Base-by-base conservation (phyloP, 306 rosid species). In the Abrus precatorius region DNA sequence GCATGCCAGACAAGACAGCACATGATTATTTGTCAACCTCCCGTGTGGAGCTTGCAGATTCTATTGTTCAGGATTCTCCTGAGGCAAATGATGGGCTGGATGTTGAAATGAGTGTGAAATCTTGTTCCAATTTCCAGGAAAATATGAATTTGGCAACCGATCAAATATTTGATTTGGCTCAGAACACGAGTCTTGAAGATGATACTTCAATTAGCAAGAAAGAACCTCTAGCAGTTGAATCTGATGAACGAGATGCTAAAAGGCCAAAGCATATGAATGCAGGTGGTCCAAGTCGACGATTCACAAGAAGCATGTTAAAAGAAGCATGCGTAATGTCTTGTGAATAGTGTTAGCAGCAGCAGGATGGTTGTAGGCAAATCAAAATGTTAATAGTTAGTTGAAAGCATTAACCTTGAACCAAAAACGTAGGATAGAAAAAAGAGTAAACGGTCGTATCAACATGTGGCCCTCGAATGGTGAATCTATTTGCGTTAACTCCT, bases 51-150 rank as follows among this genome's bases (percentile, higher is more conserved):
- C 68, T 81, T 61, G 43, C 72, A 55, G 80, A 48, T 78, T 81
- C 69, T 69, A 82, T 86, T 80, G 92, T 90, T 61, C 83, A 75
- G 65, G 90, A 90, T 84, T 90, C 95, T 49, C 88, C 85, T 63
- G 93, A 83, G 36, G 77, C 30, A 64, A 79, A 77, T 70, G 85
- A 72, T 27, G 78, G 33, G 55, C 49, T 79, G 14, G 79, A 87
- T 10, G 78, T 49, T 63, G 78, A 68, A 45, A 73, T 60, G 45
- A 62, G 67, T 36, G 57, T 41, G 27, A 54, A 57, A 2, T 34
- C 78, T 63, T 38, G 43, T 75, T 66, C 83, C 75, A 34, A 82
- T 53, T 52, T 43, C 32, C 72, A 32, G 50, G 72, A 67, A 66
- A 82, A 20, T 75, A 43, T 56, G 49, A 61, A 28, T 62, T 75